phyloP scores from a whole-genome alignment of 495 filamentous ascomycete genomes.

The Podospora comata region DNA sequence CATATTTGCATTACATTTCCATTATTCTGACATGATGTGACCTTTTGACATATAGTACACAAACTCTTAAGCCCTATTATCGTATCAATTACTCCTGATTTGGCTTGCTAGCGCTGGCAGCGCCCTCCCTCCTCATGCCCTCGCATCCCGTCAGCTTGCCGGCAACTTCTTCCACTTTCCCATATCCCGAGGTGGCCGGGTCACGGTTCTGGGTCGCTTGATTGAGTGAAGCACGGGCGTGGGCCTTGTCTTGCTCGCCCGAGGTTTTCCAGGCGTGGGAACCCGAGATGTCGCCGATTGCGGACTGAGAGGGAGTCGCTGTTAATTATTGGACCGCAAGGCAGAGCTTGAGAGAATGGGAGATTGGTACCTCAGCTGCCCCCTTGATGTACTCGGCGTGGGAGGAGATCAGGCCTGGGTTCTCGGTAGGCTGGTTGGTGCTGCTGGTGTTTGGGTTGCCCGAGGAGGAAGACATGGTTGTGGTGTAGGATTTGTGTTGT shows the following conservation, averaged over 20 bases:
- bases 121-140: slow-evolving; percentile 47
- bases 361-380: slow-evolving; percentile 39
- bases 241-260: slow-evolving; percentile 47
- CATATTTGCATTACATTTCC: too few relatives aligned
- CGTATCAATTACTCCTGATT: background rate
- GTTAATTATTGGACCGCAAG: background rate
- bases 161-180: slow-evolving; percentile 44
- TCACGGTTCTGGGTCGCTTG: slow-evolving; percentile 41
- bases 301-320: slow-evolving; percentile 21
- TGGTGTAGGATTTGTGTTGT: background rate
- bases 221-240: slow-evolving; percentile 42
- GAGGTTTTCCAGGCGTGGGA: slow-evolving; percentile 45
- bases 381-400: slow-evolving; percentile 51
- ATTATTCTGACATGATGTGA: too few relatives aligned
- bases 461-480: slow-evolving; percentile 12
- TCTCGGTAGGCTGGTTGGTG: slow-evolving; percentile 17
- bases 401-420: slow-evolving; percentile 35
- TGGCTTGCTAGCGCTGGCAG: slow-evolving; percentile 32
- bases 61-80: background rate
- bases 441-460: slow-evolving; percentile 20
- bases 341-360: background rate
- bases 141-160: slow-evolving; percentile 44
- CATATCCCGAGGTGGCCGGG: slow-evolving; percentile 38
- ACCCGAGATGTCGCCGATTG: slow-evolving; percentile 43
- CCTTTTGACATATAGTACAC: background rate